Evolutionary conservation across 2,329 filamentous ascomycete species (phyloP), one percentile per base, ranked within the genome.

Genomic region (Paecilomyces dactylethromorphus): DNA sequence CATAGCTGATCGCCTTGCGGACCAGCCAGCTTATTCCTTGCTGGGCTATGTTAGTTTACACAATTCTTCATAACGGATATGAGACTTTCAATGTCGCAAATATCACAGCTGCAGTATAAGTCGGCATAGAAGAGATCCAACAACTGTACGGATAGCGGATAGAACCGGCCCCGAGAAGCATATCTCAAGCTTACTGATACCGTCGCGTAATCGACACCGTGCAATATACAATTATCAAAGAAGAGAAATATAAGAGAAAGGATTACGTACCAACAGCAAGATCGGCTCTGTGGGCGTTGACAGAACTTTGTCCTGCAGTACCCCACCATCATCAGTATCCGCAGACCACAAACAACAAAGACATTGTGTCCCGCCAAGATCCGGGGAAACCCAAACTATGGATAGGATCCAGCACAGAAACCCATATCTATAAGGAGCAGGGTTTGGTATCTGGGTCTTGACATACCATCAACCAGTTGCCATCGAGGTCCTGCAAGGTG

Each of bases 1-100:
- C 89, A 32, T 86, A 72, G 65, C 80, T 75, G 72, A 95, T 85
- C 60, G 83, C 85, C 78, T 88, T 92, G 75, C 91, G 90, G 55
- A 82, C 82, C 55, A 92, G 66, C 83, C 84, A 93, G 73, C 84
- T 79, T 61, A 91, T 79, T 69, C 87, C 87, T 80, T 92, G 89
- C 68, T 79, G 60, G 56, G 57, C 51, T 7, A 22, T 26, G 52
- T 56, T 64, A 53, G 62, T 63, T 62, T 54, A 51, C 53, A 26
- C 35, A 29, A n/a, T 21, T 49, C 45, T 50, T 56, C 18, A n/a
- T 13, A 39, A 39, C 3, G 6, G 12, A 15, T 7, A 39, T 39
- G 13, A 39, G 26, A 29, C 26, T 7, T 45, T 8, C 39, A 18
- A 10, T 8, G 21, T 45, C n/a, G 15, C 15, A 18, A 29, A 45